Evolutionary conservation across 116 monocot species (phyloP).

Genomic region (Papilionanthe hybrid): DNA sequence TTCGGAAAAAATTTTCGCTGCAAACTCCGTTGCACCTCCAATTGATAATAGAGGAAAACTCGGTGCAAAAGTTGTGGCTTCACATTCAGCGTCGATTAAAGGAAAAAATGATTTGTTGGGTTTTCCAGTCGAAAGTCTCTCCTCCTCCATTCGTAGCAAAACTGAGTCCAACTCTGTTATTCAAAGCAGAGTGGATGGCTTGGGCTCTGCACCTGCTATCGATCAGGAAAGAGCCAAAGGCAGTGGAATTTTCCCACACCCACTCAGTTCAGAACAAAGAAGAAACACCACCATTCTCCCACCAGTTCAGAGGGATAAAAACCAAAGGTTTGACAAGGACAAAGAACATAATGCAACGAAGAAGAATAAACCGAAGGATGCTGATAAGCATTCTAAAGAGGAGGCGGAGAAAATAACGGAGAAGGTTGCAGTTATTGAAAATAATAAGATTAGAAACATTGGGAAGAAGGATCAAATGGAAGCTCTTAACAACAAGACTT

Average conservation of each 20-base stretch:
- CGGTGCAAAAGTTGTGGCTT: neutral
- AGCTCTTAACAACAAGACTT: constrained; percentile 4
- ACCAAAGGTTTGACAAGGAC: constrained; percentile 11
- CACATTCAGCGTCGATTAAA: neutral
- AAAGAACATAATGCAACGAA: constrained; percentile 7
- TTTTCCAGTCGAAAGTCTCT: neutral
- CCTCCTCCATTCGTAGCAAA: neutral
- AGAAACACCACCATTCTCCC: neutral
- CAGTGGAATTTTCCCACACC: constrained; percentile 13
- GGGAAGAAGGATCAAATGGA: constrained; percentile 8
- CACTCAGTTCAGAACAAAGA: constrained; percentile 5
- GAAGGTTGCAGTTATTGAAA: constrained; percentile 9
- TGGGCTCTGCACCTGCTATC: constrained; percentile 6
- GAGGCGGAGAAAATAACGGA: constrained; percentile 21
- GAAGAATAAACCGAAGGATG: constrained; percentile 17
- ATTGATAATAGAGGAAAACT: neutral
- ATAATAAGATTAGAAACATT: constrained; percentile 2
- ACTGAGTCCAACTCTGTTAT: neutral
- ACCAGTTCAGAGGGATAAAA: constrained; percentile 11
- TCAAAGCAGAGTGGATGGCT: constrained; percentile 9
- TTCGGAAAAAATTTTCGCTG: neutral
- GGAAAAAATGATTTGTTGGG: constrained; percentile 11
- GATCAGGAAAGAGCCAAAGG: constrained; percentile 12
- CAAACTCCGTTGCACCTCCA: neutral
- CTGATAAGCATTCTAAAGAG: constrained; percentile 12